Evolutionary conservation across 169 alveolate species (phyloP), one percentile per base, ranked within the genome.

Genomic region (Theileria parva): DNA sequence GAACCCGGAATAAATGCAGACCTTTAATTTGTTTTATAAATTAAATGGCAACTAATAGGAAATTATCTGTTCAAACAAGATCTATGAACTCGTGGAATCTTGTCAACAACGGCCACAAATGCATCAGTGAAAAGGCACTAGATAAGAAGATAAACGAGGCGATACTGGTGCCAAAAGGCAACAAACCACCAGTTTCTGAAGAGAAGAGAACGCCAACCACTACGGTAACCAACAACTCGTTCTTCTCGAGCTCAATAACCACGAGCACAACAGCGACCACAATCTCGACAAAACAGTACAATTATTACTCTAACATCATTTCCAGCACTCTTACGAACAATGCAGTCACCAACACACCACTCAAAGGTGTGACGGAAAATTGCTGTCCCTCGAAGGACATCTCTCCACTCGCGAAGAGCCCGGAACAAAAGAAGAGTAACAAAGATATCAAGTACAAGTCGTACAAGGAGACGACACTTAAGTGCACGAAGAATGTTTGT

Each of bases 221-320:
- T 5, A 57, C 66, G 11, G 66, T 61, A 34, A 61, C 69, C 27
- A 57, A 19, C 30, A 61, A 61, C 9, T 61, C 69, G 8, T 9
- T 61, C 25, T 61, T 61, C 25, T 61, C 69, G 2, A 61, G 69
- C 69, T 19, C 69, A 9, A 61, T 61, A 13, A n/a, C 69, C 19
- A 57, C 65, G 9, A 61, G 69, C 25, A 61, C 69, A 27, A 61
- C 69, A 61, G 69, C 69, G 23, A 61, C 69, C 9, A 61, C 69
- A n/a, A 61, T 27, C n/a, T 61, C 69, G 4, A 13, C 25, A 34
- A 61, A 61, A n/a, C 69, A 61, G 69, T 13, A 61, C 39, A 61
- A 61, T n/a, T n/a, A 61, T n/a, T 61, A 61, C 25, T 61, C 69
- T 9, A 61, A 61, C 69, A 27, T 61, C 3, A 61, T 61, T 2